Percentiles rank a stretch among this genome's conserved stretches.
Evolutionary conservation across 192 early-diverging fungal genomes (phyloP).

Genomic region (Podila verticillata): DNA sequence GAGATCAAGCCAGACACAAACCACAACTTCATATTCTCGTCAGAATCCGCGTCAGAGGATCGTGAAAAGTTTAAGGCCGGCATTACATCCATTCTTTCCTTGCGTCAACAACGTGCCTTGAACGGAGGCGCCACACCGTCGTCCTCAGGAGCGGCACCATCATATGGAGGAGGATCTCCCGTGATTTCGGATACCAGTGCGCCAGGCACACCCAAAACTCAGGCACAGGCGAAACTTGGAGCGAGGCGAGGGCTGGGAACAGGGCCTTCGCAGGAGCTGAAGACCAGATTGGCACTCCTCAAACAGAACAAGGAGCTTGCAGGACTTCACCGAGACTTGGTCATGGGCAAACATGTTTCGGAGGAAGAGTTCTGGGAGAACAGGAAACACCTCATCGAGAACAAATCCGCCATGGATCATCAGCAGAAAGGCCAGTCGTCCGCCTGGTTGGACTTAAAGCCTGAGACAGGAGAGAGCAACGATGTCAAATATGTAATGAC

Average conservation of each 20-base stretch:
- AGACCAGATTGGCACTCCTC: slow-evolving; percentile 68
- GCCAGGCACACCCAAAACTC: slow-evolving; percentile 53
- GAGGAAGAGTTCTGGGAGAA: slow-evolving; percentile 97
- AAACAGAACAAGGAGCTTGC: slow-evolving; percentile 73
- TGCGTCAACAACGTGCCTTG: slow-evolving; percentile 22
- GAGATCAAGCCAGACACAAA: slow-evolving; percentile 44
- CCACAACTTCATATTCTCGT: slow-evolving; percentile 58
- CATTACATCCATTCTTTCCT: slow-evolving; percentile 51
- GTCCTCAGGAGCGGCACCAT: slow-evolving; percentile 3
- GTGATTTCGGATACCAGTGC: slow-evolving; percentile 24
- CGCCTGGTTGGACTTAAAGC: slow-evolving; percentile 72
- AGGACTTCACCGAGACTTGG: slow-evolving; percentile 80
- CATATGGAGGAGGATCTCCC: slow-evolving; percentile 12
- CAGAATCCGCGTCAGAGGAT: slow-evolving; percentile 53
- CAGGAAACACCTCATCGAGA: slow-evolving; percentile 79
- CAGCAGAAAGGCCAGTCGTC: slow-evolving; percentile 87
- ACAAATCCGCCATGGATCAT: slow-evolving; percentile 72
- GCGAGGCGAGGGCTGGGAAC: slow-evolving; percentile 19
- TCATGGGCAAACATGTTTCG: slow-evolving; percentile 73
- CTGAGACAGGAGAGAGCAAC: slow-evolving; percentile 73
- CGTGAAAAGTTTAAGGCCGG: slow-evolving; percentile 60
- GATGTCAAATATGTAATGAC: slow-evolving; percentile 89
- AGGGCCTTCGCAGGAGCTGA: slow-evolving; percentile 65
- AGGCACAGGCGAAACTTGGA: slow-evolving; percentile 11
- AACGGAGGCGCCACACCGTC: slow-evolving; percentile 7